Percentiles rank a stretch among this genome's conserved stretches.
Evolutionary conservation across 805 yeast genomes (phyloP).

Genomic region (Clavispora asparagi): DNA sequence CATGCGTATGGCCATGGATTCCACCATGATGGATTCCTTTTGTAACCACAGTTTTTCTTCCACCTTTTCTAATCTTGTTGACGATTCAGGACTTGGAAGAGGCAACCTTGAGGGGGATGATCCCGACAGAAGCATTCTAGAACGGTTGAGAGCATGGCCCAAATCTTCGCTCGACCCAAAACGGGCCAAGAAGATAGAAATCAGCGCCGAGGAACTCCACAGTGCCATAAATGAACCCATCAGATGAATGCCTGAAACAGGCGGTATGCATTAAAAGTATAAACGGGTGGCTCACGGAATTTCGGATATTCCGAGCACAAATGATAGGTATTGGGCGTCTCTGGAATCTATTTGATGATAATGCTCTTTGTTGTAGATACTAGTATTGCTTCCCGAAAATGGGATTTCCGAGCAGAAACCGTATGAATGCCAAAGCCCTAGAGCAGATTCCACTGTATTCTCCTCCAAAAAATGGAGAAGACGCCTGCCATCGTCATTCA

Average conservation of each 20-base stretch:
- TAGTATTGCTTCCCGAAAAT: neutral
- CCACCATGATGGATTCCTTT: constrained; percentile 41
- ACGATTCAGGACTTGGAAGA: constrained; percentile 20
- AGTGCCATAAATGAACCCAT: constrained; percentile 23
- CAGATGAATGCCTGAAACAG: neutral
- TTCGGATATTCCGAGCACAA: constrained; percentile 7
- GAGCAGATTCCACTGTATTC: neutral
- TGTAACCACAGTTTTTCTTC: constrained; percentile 34
- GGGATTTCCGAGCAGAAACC: neutral
- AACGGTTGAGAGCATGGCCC: constrained; percentile 7
- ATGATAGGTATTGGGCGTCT: constrained; percentile 20
- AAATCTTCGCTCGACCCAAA: constrained; percentile 6
- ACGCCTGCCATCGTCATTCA: constrained; percentile 3
- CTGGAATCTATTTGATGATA: constrained; percentile 17
- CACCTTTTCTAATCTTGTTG: constrained; percentile 26
- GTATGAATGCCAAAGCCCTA: neutral
- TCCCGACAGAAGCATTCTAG: constrained; percentile 17
- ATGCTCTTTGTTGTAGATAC: neutral
- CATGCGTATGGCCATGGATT: constrained; percentile 43
- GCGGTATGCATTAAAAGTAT: neutral
- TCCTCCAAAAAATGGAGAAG: constrained; percentile 4
- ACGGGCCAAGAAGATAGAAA: constrained; percentile 26
- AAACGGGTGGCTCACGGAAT: neutral
- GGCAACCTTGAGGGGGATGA: constrained; percentile 7
- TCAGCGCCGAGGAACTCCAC: constrained; percentile 33